These are phyloP conservation scores for Euryodendron excelsum DNA, from an alignment of 148 eudicot genomes.

Conservation along the genomic window DNA sequence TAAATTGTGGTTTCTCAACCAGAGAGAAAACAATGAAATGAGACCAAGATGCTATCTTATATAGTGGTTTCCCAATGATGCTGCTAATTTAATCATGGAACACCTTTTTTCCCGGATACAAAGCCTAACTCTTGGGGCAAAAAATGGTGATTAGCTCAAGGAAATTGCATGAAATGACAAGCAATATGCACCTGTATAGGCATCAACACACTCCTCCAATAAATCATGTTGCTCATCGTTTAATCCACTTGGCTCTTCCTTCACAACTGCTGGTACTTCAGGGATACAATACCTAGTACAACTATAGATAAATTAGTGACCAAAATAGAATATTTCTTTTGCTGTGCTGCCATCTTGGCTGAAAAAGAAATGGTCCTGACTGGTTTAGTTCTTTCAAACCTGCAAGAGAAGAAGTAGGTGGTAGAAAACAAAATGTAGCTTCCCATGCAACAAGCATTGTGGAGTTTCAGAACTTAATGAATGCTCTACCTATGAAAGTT, in stretches of 20 bases:
- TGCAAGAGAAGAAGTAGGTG: background rate
- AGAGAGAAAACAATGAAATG: background rate
- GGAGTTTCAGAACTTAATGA: background rate
- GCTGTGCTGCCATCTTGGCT: background rate
- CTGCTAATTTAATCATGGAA: background rate
- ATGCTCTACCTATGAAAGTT: background rate
- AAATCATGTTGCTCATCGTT: background rate
- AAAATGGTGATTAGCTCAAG: background rate
- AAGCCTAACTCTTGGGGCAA: background rate
- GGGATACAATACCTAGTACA: background rate
- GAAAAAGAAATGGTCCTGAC: background rate
- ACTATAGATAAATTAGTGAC: background rate
- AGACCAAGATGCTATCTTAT: background rate
- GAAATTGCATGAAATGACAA: background rate
- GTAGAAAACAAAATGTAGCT: background rate
- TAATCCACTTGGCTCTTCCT: background rate
- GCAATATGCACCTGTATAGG: background rate
- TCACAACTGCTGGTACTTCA: background rate
- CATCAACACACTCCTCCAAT: background rate
- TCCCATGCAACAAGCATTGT: background rate
- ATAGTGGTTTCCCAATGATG: background rate
- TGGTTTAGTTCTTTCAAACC: background rate
- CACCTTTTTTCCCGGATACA: background rate
- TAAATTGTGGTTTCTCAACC: background rate
- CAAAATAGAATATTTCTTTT: background rate